Evolutionary conservation across 2,329 filamentous ascomycete species (phyloP).

Genomic region (Fusarium sp.): DNA sequence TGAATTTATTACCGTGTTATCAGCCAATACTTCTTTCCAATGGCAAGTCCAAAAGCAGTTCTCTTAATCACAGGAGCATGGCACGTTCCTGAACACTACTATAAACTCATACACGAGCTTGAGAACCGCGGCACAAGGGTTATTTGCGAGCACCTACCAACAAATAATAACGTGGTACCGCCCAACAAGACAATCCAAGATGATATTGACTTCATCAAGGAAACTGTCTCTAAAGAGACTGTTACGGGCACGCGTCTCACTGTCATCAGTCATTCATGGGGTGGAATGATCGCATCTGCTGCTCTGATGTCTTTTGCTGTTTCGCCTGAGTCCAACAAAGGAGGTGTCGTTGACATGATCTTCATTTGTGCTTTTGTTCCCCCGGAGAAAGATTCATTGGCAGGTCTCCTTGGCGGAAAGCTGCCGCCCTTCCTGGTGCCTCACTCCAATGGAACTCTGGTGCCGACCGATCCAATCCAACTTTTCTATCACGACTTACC

Average conservation of each 20-base stretch:
- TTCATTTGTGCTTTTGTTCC: not conserved
- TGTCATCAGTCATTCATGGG: not conserved
- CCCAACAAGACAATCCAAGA: not conserved
- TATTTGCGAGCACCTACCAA: not conserved
- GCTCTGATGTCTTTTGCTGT: not conserved
- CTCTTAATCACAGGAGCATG: not conserved
- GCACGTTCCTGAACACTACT: not conserved
- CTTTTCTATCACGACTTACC: not conserved
- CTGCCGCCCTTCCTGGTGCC: not conserved
- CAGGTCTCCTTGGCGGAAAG: not conserved
- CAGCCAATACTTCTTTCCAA: too few species aligned
- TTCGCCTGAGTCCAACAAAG: not conserved
- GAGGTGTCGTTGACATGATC: not conserved
- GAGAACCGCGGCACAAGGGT: not conserved
- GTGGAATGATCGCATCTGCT: not conserved
- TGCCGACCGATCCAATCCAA: not conserved
- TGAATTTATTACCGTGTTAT: too few species aligned
- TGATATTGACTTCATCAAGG: not conserved
- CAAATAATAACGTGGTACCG: not conserved
- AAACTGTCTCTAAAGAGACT: not conserved
- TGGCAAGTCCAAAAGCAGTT: not conserved
- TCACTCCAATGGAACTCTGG: not conserved
- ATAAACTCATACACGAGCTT: not conserved
- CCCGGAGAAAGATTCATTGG: not conserved
- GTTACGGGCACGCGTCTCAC: not conserved